A percentile compares a stretch with the other conserved stretches of the same genome.
Conservation (phyloP, 345 rosid species). For the Cardamine chenopodiifolia region DNA sequence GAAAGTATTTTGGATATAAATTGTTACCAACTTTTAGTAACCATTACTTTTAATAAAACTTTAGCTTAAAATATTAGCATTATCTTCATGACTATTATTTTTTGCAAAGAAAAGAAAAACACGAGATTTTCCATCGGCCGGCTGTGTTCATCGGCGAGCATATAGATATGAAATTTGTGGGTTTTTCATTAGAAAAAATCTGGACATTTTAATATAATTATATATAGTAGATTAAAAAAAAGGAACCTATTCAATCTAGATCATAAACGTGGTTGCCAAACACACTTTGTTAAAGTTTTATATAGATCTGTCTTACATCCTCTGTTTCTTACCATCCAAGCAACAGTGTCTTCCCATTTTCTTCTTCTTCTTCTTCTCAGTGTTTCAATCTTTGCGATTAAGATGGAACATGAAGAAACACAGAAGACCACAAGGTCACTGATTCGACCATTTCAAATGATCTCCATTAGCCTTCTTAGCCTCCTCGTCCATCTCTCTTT, state of each 20-base stretch:
- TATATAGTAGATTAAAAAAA: not conserved
- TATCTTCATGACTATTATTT: not conserved
- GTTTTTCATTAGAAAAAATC: not conserved
- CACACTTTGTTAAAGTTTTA: slow-evolving; percentile 26
- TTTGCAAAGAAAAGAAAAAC: not conserved
- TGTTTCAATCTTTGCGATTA: slow-evolving; percentile 11
- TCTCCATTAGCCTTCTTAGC: slow-evolving; percentile 58
- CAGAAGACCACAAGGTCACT: slow-evolving; percentile 28
- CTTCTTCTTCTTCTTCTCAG: not conserved
- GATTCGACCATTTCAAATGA: slow-evolving; percentile 47
- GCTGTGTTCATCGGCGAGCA: slow-evolving; percentile 14
- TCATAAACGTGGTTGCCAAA: slow-evolving; percentile 45
- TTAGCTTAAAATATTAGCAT: slow-evolving; percentile 1
- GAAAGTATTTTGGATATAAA: slow-evolving; percentile 5
- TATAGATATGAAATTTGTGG: not conserved
- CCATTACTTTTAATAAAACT: not conserved
- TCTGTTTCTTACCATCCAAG: slow-evolving; percentile 39
- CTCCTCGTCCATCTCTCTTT: slow-evolving; percentile 70
- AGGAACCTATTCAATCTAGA: slow-evolving; percentile 6
- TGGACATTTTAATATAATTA: not conserved
- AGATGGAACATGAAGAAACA: slow-evolving; percentile 37
- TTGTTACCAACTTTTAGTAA: slow-evolving; percentile 28
- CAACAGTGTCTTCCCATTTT: slow-evolving; percentile 21
- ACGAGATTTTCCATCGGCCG: slow-evolving; percentile 32
- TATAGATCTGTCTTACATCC: slow-evolving; percentile 11